Evolutionary conservation across 805 yeast genomes (phyloP), one percentile per base, ranked within the genome.

Genomic region (Candida multigemmis): DNA sequence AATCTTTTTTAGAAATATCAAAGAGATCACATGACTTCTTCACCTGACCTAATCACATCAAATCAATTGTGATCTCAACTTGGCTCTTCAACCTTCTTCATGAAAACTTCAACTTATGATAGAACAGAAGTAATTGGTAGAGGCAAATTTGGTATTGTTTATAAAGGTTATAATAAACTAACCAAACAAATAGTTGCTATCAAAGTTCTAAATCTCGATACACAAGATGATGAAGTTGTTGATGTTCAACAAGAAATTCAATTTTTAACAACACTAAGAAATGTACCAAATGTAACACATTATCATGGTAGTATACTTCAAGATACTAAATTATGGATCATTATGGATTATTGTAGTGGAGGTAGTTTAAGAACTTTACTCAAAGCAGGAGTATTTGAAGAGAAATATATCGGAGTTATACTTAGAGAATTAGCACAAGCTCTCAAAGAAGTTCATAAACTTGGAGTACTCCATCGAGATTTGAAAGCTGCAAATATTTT

Each of bases 331-430:
- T 63, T 91, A 19, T 91, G 98, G 97, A 87, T 91, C 49, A 76
- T 91, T 32, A 91, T 91, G 96, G 99, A 91, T 46, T 74, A 82
- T 45, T 89, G 97, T 53, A 91, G 94, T 1, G 99, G 98, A 10
- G 99, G 99, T 0, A 81, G 94, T 1, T 72, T 84, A 30, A 67
- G 98, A 36, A 83, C 96, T 2, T 59, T 91, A 24, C 55, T 89
- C 32, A 73, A 77, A 43, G 86, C 96, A 0, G 98, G 98, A 0
- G 73, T 71, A 19, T 67, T 93, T 21, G 96, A 86, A 35, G 99
- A 91, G 45, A 67, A 67, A 43, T 78, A 81, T 46, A 74, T 82
- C 19, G 79, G 87, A 11, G 78, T 93, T n/a, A 74, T 91, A 6
- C 71, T 81, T 33, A 65, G 97, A 27, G 99, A 91, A 47, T 52